Percentiles rank a stretch among this genome's conserved stretches.
phyloP scores from a whole-genome alignment of 2,329 filamentous ascomycete genomes.

The Exserohilum rostratum region DNA sequence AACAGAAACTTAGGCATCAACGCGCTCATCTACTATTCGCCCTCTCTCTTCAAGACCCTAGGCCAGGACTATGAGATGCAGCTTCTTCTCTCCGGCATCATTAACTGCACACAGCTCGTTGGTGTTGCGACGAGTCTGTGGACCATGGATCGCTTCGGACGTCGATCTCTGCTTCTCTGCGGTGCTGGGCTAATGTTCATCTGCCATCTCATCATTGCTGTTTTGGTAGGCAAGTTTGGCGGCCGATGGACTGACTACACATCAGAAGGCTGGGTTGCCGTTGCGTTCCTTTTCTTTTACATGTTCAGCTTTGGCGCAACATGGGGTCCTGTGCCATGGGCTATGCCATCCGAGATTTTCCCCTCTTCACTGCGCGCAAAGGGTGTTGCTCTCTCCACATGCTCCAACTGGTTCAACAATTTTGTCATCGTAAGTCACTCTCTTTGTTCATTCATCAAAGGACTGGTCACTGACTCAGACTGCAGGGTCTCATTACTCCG shows the following conservation, averaged over 20 bases:
- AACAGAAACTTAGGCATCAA: conserved; percentile 32
- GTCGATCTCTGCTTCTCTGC: conserved; percentile 48
- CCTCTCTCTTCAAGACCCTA: conserved; percentile 64
- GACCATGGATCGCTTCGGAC: conserved; percentile 53
- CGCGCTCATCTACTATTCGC: conserved; percentile 65
- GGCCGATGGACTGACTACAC: conserved; percentile 59
- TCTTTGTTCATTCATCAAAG: neutral
- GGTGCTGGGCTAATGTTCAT: conserved; percentile 56
- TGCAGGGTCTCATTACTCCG: conserved; percentile 66
- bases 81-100: conserved; percentile 70
- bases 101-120: conserved; percentile 56
- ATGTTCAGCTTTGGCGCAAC: conserved; percentile 66
- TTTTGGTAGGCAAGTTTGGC: conserved; percentile 60
- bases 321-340: conserved; percentile 62
- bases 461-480: conserved; percentile 49
- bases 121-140: conserved; percentile 51
- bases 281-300: conserved; percentile 67
- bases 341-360: conserved; percentile 65
- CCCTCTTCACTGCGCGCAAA: conserved; percentile 66
- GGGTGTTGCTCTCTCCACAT: conserved; percentile 68
- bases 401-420: conserved; percentile 68
- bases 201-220: conserved; percentile 62
- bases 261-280: conserved; percentile 61
- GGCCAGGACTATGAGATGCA: conserved; percentile 60
- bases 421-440: conserved; percentile 58